Evolutionary conservation across 352 stramenopile genomes (phyloP), one percentile per base, ranked within the genome.

Genomic region (Pythium chondricola): DNA sequence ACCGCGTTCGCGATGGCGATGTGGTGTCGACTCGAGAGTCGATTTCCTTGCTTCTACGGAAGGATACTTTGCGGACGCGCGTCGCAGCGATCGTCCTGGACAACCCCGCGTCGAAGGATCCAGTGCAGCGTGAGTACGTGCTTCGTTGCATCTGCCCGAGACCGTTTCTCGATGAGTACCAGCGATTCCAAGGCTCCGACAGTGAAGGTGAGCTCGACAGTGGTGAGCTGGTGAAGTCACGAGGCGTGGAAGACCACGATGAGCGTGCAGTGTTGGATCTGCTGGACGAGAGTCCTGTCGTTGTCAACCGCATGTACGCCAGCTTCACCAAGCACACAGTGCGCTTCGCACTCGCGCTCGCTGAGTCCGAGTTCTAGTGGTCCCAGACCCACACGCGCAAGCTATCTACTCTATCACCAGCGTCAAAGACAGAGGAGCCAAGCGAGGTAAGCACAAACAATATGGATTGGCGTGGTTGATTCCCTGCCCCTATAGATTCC

Each of bases 341-440:
- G 21, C 72, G 82, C 4, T 93, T 90, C 41, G 78, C 82, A 10
- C 47, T 88, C 22, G 68, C 73, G 17, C 41, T 93, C 33, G 73
- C 65, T 5, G 78, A 90, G 43, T 85, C 82, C 4, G 82, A 93
- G 44, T 93, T 92, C 32, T 91, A n/a, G n/a, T n/a, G n/a, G n/a
- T n/a, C n/a, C n/a, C n/a, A n/a, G n/a, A n/a, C n/a, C n/a, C n/a
- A n/a, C n/a, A n/a, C n/a, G n/a, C n/a, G n/a, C n/a, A n/a, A n/a
- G n/a, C n/a, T n/a, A n/a, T n/a, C n/a, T n/a, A n/a, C n/a, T n/a
- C n/a, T n/a, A n/a, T n/a, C n/a, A n/a, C n/a, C n/a, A n/a, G n/a
- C n/a, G n/a, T n/a, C n/a, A n/a, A n/a, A n/a, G n/a, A n/a, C n/a
- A n/a, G n/a, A n/a, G n/a, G n/a, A n/a, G n/a, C n/a, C n/a, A n/a